Conservation (phyloP, 345 rosid species). For the Cochlearia excelsa region DNA sequence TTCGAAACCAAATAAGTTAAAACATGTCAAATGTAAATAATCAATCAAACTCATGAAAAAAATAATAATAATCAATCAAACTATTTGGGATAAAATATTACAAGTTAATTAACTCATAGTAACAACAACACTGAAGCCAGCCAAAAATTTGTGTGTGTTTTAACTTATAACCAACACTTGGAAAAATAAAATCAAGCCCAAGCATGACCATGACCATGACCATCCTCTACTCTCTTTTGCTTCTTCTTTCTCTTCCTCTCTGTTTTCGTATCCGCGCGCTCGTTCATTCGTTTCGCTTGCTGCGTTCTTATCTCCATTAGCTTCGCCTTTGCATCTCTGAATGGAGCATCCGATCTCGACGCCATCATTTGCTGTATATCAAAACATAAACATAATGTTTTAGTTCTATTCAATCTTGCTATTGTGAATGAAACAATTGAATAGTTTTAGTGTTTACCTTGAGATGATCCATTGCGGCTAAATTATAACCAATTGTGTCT, state of each 20-base stretch:
- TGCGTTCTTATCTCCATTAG: slow-evolving; percentile 56
- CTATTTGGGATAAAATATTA: no score
- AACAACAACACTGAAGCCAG: no score
- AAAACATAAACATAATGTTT: background rate
- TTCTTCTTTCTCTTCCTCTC: slow-evolving; percentile 61
- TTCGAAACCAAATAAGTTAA: no score
- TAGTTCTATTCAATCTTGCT: no score
- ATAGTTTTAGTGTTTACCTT: slow-evolving; percentile 43
- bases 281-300: slow-evolving; percentile 53
- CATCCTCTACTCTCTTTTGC: slow-evolving; percentile 47
- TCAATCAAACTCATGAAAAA: no score
- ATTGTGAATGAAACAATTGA: background rate
- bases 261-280: slow-evolving; percentile 48
- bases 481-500: slow-evolving; percentile 84
- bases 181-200: slow-evolving; percentile 20
- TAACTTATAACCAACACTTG: no score
- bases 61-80: no score
- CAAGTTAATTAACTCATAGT: no score
- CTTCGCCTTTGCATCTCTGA: slow-evolving; percentile 72
- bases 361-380: slow-evolving; percentile 77
- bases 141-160: no score
- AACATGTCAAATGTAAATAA: no score
- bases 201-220: slow-evolving; percentile 34
- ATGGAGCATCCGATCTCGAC: slow-evolving; percentile 78
- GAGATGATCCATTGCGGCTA: slow-evolving; percentile 95